Evolutionary conservation across 208 protist genomes (phyloP).

Genomic region (Leishmania tarentolae): DNA sequence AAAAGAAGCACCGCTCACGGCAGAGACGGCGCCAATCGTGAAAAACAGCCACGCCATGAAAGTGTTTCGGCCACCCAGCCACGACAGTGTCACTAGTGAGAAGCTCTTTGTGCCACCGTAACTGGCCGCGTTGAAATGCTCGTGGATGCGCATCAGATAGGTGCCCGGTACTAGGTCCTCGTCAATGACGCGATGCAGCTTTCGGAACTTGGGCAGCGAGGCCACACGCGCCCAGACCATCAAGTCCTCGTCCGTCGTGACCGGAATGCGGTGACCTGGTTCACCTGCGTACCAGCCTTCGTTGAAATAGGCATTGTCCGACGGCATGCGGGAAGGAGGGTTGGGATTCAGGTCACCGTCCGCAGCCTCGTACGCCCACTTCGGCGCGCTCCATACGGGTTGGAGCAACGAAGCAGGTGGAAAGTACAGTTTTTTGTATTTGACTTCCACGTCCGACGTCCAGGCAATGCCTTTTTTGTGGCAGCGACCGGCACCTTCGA

Average conservation of each 20-base stretch:
- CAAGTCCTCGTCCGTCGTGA: conserved; percentile 95
- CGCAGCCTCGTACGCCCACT: conserved; percentile 31
- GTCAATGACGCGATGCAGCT: conserved; percentile 96
- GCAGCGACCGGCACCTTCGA: conserved; percentile 52
- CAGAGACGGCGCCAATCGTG: conserved; percentile 82
- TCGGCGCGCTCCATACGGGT: conserved; percentile 60
- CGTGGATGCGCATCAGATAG: conserved; percentile 90
- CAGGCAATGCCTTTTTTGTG: conserved; percentile 95
- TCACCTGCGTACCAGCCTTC: conserved; percentile 89
- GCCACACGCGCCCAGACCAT: conserved; percentile 98
- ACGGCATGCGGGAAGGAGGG: conserved; percentile 22
- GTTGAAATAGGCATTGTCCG: conserved; percentile 77
- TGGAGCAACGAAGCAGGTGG: conserved; percentile 7
- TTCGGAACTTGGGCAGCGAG: conserved; percentile 96
- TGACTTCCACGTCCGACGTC: conserved; percentile 83
- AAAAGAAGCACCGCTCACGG: conserved; percentile 76
- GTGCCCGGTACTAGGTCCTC: conserved; percentile 74
- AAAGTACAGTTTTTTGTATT: conserved; percentile 81
- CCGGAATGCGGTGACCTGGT: conserved; percentile 79
- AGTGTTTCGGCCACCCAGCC: conserved; percentile 95
- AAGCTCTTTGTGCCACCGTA: conserved; percentile 96
- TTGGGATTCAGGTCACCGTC: conserved; percentile 18
- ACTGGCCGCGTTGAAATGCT: conserved; percentile 89
- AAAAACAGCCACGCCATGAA: conserved; percentile 95
- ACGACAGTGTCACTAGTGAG: conserved; percentile 93